Evolutionary conservation across 306 rosid species (phyloP), one percentile per base, ranked within the genome.

Genomic region (Trichosanthes cucumerina): DNA sequence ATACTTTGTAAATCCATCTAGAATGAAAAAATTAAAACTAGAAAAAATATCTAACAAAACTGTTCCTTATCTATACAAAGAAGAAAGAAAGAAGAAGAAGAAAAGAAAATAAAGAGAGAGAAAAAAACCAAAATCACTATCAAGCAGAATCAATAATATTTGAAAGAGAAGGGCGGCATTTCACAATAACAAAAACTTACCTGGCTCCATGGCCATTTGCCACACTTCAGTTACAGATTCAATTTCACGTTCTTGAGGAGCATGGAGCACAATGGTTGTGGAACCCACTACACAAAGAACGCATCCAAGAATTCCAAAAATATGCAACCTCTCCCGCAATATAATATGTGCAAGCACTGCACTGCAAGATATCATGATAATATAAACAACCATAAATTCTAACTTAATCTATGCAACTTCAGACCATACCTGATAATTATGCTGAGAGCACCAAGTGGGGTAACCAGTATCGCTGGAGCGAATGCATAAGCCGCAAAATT

Each of bases 171-270:
- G 41, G 58, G 47, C 8, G 3, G 34, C 19, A 46, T 71, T 69
- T 44, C 77, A 46, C 24, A 44, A 26, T 12, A 26, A 49, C 34
- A 49, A 47, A 63, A 75, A 43, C 71, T 73, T 85, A 96, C 99
- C 99, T 81, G 98, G 99, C 58, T 96, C 99, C 99, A 96, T 96
- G 59, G 99, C 99, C 89, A 96, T 96, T 86, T 85, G 93, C 99
- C 99, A 96, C 43, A 96, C 99, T 90, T 96, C 93, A 33, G 74
- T 79, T 78, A 96, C 99, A 26, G 99, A 96, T 79, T 90, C 92
- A 82, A 96, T 96, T 85, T 75, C 88, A 70, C 92, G 90, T 83
- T 96, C 98, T 85, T 88, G 98, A 80, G 98, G 99, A 72, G 99
- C 99, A 85, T 96, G 99, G 44, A 96, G 84, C 84, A 96, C 99